Base-by-base conservation (phyloP, 2,329 filamentous ascomycete genomes). In the Paraphoma chrysanthemicola region DNA sequence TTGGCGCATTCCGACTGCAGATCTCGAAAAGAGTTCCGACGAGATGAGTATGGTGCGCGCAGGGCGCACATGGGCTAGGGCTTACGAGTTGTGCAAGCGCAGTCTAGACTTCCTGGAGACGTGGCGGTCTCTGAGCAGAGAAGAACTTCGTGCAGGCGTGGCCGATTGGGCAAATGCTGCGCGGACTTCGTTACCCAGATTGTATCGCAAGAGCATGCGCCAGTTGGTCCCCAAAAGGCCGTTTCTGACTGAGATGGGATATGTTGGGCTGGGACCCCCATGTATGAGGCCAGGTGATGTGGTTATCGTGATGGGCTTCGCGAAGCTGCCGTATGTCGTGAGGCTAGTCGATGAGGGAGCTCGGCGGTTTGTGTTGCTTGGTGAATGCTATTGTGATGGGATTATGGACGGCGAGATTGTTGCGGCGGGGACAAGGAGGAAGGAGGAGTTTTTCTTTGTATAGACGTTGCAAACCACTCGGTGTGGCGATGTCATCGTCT, bases 401-500 rank as follows among this genome's bases (percentile, higher is more conserved):
- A 49, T 49, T 17, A 49, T 49, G 47, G 23, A 30, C 10, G 47
- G 47, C 9, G 38, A 49, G 47, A 42, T 42, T 42, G n/a, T 56
- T 46, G 51, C 39, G 3, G 28, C 39, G 30, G 16, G 39, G n/a
- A 42, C 39, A n/a, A 14, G 39, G 16, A 17, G 39, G 39, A 42
- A 42, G n/a, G 39, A 42, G 10, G n/a, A 16, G n/a, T 42, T 42
- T 16, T 42, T 14, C 14, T 16, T 42, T 7, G 39, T 42, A 14
- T 51, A 18, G 29, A n/a, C 48, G 23, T 23, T 23, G 23, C 23
- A 5, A 23, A 5, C 23, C 23, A 23, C 3, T 23, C 23, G 23
- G 23, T 23, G 23, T 23, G 23, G 3, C 2, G 23, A 23, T 5
- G 23, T 23, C 23, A 23, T 5, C 5, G 23, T 23, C 23, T 5